Conservation (phyloP, 2,329 filamentous ascomycete species). For the Xylariales sp. region DNA sequence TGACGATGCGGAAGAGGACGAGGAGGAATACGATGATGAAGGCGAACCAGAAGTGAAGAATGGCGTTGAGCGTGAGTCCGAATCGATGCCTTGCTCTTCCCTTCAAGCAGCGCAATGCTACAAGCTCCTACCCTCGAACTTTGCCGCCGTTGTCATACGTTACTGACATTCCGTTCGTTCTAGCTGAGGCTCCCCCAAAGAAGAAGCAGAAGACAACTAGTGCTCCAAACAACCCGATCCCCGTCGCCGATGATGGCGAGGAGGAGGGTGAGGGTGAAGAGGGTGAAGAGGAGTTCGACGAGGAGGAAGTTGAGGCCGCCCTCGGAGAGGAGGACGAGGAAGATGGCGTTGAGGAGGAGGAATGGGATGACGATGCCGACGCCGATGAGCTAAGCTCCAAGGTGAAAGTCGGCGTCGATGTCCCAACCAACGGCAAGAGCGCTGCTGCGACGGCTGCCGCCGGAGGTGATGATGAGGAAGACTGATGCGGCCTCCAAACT, state of each 20-base stretch:
- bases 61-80: constrained; percentile 48
- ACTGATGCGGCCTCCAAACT: constrained; percentile 38
- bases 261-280: constrained; percentile 43
- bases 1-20: constrained; percentile 48
- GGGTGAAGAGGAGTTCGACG: constrained; percentile 46
- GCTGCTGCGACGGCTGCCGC: constrained; percentile 33
- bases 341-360: constrained; percentile 35
- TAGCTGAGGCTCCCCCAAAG: constrained; percentile 47
- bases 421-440: constrained; percentile 37
- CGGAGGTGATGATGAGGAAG: constrained; percentile 46
- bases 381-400: constrained; percentile 44
- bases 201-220: constrained; percentile 50
- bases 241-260: constrained; percentile 44
- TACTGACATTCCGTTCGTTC: constrained; percentile 31
- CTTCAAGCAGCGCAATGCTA: not conserved
- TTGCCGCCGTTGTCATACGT: not conserved
- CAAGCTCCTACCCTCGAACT: constrained; percentile 9
- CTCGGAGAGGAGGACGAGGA: constrained; percentile 41
- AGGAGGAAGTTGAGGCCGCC: constrained; percentile 43
- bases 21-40: constrained; percentile 48
- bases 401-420: constrained; percentile 46
- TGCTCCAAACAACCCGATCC: constrained; percentile 40
- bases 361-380: constrained; percentile 40
- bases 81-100: constrained; percentile 7
- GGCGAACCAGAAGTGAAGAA: constrained; percentile 48